Base-by-base conservation (phyloP, 2,329 filamentous ascomycete genomes). In the Truncatella angustata region DNA sequence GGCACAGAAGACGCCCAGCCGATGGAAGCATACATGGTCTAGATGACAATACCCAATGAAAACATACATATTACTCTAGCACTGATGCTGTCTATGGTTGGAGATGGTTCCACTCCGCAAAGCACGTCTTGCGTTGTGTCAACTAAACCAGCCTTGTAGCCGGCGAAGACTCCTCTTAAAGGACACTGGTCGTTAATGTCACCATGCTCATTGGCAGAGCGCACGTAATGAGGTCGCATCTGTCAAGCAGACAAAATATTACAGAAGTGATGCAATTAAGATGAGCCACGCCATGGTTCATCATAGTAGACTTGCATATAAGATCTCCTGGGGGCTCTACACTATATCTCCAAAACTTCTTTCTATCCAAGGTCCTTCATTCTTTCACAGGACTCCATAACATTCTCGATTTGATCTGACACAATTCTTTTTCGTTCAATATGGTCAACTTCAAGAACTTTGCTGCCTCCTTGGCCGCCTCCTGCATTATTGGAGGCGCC, bases 391-490 rank as follows among this genome's bases (percentile, higher is more conserved):
- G 30, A 35, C 44, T 16, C 26, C 26, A 20, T 20, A 23, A 21
- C 6, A 24, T 14, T 12, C 9, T 21, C 9, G 7, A 26, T 34
- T n/a, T 9, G 7, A 46, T 24, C 16, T 32, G 24, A 16, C n/a
- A 34, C 36, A 18, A 28, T 14, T 14, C 24, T 49, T 28, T 18
- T 79, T 88, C 56, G 70, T 81, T 28, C 9, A 64, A 45, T 1
- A 66, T 66, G 63, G 60, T 65, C 49, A 61, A 60, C 52, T 39
- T 63, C 32, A 60, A 56, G 47, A 53, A 53, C 23, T 46, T 65
- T 40, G 52, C 60, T 47, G 60, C 61, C 56, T 60, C 58, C 32
- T 37, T 65, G 56, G 63, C 61, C 51, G 54, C 55, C 10, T 54
- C 55, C n/a, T 59, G 57, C 34, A 51, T 65, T 49, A 42, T 60